Evolutionary conservation across 441 rosid species (phyloP).

Genomic region (Brassica hybrid): DNA sequence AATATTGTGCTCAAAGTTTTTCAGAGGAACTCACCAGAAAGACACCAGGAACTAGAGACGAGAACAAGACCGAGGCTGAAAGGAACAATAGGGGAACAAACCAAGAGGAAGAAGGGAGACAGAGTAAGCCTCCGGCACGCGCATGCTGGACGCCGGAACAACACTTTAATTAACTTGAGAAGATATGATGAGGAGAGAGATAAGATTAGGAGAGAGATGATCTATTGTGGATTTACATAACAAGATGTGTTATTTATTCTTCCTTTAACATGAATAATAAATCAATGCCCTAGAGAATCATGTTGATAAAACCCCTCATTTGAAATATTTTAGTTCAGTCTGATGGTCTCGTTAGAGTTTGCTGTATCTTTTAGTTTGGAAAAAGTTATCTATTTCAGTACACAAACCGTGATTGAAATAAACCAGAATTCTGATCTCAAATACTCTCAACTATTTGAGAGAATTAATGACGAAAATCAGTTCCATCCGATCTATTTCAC

Average conservation of each 20-base stretch:
- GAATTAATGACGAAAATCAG: background rate
- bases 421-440: background rate
- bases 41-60: too few relatives aligned
- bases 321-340: background rate
- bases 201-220: background rate
- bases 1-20: too few relatives aligned
- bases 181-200: background rate
- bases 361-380: background rate
- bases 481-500: background rate
- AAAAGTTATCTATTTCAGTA: background rate
- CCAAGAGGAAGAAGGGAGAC: background rate
- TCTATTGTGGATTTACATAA: background rate
- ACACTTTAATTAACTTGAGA: too few relatives aligned
- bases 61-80: too few relatives aligned
- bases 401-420: constrained; percentile 1
- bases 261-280: background rate
- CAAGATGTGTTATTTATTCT: background rate
- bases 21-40: too few relatives aligned
- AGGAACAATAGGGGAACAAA: too few relatives aligned
- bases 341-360: background rate
- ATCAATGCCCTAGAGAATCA: background rate
- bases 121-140: too few relatives aligned
- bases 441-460: background rate
- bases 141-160: too few relatives aligned
- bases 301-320: background rate